Percentiles rank a stretch among this genome's conserved stretches.
These are phyloP conservation scores for Termitomyces sp. DNA, from an alignment of 768 basidiomycete species.

Conservation along the genomic window DNA sequence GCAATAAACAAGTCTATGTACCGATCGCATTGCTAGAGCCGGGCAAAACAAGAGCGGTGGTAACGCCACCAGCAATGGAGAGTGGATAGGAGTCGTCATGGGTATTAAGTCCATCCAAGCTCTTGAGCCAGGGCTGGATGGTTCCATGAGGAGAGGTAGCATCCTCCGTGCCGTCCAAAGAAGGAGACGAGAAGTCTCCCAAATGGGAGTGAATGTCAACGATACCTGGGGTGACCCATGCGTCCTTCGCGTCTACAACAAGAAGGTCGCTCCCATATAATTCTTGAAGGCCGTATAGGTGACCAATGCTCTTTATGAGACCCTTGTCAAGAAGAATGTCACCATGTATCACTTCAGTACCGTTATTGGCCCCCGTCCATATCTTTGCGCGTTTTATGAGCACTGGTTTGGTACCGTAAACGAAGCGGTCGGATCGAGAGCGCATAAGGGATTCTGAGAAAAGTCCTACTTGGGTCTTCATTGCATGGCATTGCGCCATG, in stretches of 20 bases:
- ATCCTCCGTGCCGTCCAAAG: constrained; percentile 49
- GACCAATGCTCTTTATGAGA: constrained; percentile 57
- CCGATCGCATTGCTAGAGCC: constrained; percentile 68
- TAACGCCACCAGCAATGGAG: constrained; percentile 77
- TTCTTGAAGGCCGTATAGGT: constrained; percentile 28
- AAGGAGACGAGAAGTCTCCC: constrained; percentile 50
- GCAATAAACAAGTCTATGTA: constrained; percentile 16
- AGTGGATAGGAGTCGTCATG: constrained; percentile 70
- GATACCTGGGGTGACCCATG: constrained; percentile 80
- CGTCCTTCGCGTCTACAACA: constrained; percentile 58
- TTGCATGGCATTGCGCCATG: constrained; percentile 40
- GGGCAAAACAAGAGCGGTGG: constrained; percentile 72
- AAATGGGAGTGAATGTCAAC: constrained; percentile 70
- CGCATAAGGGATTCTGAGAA: constrained; percentile 45
- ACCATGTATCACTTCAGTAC: constrained; percentile 58
- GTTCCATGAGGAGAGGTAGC: constrained; percentile 49
- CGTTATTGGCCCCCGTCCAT: constrained; percentile 77
- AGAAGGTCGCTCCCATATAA: constrained; percentile 34
- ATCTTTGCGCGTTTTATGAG: constrained; percentile 74
- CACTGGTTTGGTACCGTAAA: constrained; percentile 55
- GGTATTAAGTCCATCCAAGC: constrained; percentile 77
- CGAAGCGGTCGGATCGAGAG: constrained; percentile 61
- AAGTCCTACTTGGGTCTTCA: constrained; percentile 38
- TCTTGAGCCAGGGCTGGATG: constrained; percentile 60
- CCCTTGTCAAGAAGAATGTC: constrained; percentile 72